Base-by-base conservation (phyloP, 768 basidiomycete genomes). In the Calocera cornea region DNA sequence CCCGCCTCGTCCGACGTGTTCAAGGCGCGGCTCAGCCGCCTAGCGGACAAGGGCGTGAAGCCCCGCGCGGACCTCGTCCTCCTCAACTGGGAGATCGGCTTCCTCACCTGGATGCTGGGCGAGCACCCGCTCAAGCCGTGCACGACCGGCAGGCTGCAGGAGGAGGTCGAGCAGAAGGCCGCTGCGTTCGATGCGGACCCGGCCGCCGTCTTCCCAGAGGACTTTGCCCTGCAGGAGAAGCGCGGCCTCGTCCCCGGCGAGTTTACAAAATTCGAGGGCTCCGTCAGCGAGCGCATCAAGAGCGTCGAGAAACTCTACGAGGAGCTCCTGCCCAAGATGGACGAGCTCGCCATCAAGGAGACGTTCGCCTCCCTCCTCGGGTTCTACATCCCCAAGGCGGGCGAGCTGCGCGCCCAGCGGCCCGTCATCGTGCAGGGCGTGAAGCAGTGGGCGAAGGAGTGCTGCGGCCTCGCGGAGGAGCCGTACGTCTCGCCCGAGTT, bases 51-150 rank as follows among this genome's bases (percentile, higher is more conserved):
- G 7, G 19, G 19, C 24, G 44, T 24, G 16, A 92, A 93, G 0
- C 92, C 90, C 24, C 85, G 92, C 70, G 88, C 84, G 1, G 93
- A 97, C 76, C 76, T 94, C 41, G 81, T 95, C 34, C 79, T 94
- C 38, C 78, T 88, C 16, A 88, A 89, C 16, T 92, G 87, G 83
- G 94, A 97, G 74, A 76, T 81, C 40, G 83, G 81, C 17, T 95
- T 87, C 74, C 77, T 88, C 68, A 79, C 80, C 12, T 81, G 81
- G 77, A 79, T 85, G 70, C 79, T 95, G 63, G 79, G 79, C 16
- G 80, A 83, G 49, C 82, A 95, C 41, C 89, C 92, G 0, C 79
- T 97, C 66, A 85, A 86, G 73, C 79, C 83, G 2, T 74, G 89
- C 17, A 78, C 84, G 0, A 74, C 79, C 40, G 77, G 76, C 24